Conservation (phyloP, 1,139 yeast species). For the Geotrichum siamense region DNA sequence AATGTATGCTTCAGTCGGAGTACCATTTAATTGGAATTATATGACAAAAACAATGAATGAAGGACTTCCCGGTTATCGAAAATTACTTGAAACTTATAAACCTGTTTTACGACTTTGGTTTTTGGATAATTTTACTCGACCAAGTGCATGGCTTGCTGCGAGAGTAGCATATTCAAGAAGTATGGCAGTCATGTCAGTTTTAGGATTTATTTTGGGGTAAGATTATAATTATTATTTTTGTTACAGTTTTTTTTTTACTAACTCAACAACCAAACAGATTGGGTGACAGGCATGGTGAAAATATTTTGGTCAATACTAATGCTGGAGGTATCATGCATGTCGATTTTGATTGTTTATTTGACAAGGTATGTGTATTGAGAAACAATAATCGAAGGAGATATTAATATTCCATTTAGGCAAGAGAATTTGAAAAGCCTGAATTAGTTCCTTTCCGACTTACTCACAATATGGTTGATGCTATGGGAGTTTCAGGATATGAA, state of each 20-base stretch:
- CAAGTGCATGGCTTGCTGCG: conserved; percentile 78
- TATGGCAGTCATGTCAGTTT: conserved; percentile 95
- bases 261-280: conserved; percentile 41
- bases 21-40: conserved; percentile 30
- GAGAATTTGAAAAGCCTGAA: conserved; percentile 69
- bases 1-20: conserved; percentile 36
- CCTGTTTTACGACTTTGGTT: conserved; percentile 88
- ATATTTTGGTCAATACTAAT: conserved; percentile 64
- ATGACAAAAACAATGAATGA: not conserved
- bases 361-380: conserved; percentile 36
- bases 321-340: conserved; percentile 85
- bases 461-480: conserved; percentile 80
- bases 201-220: conserved; percentile 61
- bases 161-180: conserved; percentile 70
- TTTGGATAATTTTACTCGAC: conserved; percentile 81
- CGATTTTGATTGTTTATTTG: conserved; percentile 94
- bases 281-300: conserved; percentile 96
- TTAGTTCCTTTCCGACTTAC: conserved; percentile 91
- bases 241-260: conserved; percentile 28
- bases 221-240: not conserved
- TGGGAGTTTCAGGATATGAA: conserved; percentile 86
- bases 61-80: conserved; percentile 20
- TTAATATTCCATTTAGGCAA: conserved; percentile 29
- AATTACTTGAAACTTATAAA: conserved; percentile 39
- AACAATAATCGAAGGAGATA: not conserved